Percentiles rank a stretch among this genome's conserved stretches.
Conservation (phyloP, 352 stramenopile species). For the Globisporangium emineosum region DNA sequence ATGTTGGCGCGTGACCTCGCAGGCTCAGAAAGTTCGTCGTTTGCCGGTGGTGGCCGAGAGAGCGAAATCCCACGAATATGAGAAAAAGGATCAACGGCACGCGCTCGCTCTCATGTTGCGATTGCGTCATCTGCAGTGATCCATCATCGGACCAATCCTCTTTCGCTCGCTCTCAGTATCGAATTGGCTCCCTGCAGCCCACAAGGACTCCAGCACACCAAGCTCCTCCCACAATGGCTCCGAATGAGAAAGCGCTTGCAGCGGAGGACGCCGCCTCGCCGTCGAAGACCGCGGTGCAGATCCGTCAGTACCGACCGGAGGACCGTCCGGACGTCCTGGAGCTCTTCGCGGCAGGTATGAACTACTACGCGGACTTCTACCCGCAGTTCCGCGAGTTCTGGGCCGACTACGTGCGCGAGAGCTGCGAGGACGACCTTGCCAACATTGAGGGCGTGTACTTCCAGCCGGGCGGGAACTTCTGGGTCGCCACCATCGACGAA, state of each 20-base stretch:
- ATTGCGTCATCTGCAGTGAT: background rate
- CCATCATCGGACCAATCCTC: background rate
- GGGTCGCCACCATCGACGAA: conserved; percentile 23
- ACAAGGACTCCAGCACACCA: background rate
- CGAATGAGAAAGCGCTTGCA: background rate
- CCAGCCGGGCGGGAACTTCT: conserved; percentile 34
- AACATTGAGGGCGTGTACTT: conserved; percentile 36
- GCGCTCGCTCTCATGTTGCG: background rate
- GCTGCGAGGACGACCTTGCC: conserved; percentile 21
- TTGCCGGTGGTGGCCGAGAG: background rate
- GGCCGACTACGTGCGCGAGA: conserved; percentile 2
- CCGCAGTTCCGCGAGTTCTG: conserved; percentile 2
- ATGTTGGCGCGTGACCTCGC: background rate
- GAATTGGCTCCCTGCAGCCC: background rate
- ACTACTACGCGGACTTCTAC: conserved; percentile 2
- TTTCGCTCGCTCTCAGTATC: background rate
- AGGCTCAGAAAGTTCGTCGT: background rate
- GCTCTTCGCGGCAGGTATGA: conserved; percentile 9
- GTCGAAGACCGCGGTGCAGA: background rate
- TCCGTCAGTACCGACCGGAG: background rate
- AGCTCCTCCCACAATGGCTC: background rate
- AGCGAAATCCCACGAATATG: background rate
- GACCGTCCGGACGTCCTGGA: background rate
- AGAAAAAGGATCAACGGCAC: background rate
- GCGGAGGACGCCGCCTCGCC: background rate